These are phyloP conservation scores for Aspergillus spinulosporus DNA, from an alignment of 2,329 filamentous ascomycete species.

Conservation along the genomic window DNA sequence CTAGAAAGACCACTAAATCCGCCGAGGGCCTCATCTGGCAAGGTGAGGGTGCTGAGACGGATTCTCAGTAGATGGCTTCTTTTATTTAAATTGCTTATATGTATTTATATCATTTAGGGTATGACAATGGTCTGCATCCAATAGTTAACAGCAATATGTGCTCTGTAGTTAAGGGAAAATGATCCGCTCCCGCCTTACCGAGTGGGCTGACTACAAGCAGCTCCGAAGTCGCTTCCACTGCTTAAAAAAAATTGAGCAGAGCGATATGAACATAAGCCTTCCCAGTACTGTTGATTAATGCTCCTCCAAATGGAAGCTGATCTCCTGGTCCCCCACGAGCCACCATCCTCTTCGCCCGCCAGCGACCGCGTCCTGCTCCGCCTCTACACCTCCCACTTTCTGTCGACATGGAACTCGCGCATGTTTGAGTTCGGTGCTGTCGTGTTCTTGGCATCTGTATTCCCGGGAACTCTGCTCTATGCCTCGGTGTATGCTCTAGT, in stretches of 20 bases:
- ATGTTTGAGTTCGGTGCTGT: conserved; percentile 65
- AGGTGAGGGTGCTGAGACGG: not conserved
- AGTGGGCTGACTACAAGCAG: conserved; percentile 1
- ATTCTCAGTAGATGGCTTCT: conserved; percentile 1
- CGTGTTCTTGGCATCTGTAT: conserved; percentile 58
- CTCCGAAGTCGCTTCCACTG: not conserved
- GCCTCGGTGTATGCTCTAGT: conserved; percentile 69
- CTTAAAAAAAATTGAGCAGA: not conserved
- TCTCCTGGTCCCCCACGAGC: conserved; percentile 1
- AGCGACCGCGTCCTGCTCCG: conserved; percentile 21
- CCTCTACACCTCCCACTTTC: conserved; percentile 60
- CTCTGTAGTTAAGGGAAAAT: not conserved
- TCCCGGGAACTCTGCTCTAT: conserved; percentile 61
- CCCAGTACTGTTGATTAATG: too few species aligned
- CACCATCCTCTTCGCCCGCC: not conserved
- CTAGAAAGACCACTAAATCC: conserved; percentile 59
- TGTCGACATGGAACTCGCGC: conserved; percentile 66
- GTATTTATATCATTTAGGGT: conserved; percentile 8
- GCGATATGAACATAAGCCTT: too few species aligned
- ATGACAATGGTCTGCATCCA: not conserved
- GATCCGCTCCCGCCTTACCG: conserved; percentile 1
- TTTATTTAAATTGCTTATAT: conserved; percentile 5
- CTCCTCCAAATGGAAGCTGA: conserved; percentile 9
- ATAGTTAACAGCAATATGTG: not conserved
- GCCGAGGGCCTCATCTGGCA: conserved; percentile 42